Evolutionary conservation across 768 basidiomycete genomes (phyloP).

Genomic region (Tubosaeta sp.): DNA sequence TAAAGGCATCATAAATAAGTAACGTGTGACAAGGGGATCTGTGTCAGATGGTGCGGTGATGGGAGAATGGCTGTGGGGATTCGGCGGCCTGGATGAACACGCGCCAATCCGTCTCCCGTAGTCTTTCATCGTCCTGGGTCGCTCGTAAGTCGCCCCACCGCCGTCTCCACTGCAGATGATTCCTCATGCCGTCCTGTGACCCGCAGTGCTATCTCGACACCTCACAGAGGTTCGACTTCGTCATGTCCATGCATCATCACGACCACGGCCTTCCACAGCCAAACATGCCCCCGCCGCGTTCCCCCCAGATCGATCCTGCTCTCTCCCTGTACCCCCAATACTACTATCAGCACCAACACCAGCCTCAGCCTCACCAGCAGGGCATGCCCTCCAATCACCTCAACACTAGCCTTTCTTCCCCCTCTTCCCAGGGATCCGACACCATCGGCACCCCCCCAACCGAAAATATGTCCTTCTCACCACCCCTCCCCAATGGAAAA

Average conservation of each 20-base stretch:
- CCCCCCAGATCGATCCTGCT: constrained; percentile 67
- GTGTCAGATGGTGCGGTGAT: not conserved
- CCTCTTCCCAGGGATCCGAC: constrained; percentile 78
- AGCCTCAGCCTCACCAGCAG: constrained; percentile 43
- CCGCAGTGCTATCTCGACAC: constrained; percentile 21
- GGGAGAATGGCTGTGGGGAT: not conserved
- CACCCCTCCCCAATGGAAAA: constrained; percentile 59
- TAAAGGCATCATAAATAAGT: too few species aligned
- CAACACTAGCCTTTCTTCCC: constrained; percentile 63
- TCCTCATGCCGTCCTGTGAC: constrained; percentile 17
- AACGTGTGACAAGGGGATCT: too few species aligned
- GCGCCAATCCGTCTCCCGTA: not conserved
- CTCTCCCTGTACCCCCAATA: constrained; percentile 65
- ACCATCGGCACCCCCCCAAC: constrained; percentile 69
- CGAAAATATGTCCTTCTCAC: constrained; percentile 51
- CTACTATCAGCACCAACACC: constrained; percentile 51
- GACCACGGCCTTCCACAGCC: constrained; percentile 38
- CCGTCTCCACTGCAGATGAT: constrained; percentile 3
- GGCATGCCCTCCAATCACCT: constrained; percentile 55
- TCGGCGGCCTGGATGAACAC: not conserved
- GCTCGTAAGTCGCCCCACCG: constrained; percentile 7
- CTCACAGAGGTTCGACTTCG: constrained; percentile 39
- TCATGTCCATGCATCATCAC: constrained; percentile 41
- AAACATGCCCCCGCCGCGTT: constrained; percentile 45
- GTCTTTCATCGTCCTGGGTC: not conserved